Conservation (phyloP, 2,329 filamentous ascomycete genomes). For the Daldinia eschscholtzii region DNA sequence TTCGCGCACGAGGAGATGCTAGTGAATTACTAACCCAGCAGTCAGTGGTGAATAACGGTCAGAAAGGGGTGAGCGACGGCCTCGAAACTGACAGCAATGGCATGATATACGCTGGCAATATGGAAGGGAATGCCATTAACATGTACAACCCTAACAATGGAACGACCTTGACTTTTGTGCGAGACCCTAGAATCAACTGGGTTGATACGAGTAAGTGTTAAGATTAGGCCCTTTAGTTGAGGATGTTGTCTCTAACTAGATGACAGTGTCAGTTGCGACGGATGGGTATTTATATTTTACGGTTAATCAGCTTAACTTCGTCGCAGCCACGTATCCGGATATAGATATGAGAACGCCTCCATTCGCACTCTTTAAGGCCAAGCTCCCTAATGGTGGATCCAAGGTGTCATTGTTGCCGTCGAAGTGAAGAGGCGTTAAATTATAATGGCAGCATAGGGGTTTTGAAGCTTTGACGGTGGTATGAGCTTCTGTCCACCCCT, state of each 20-base stretch:
- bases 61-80: slow-evolving; percentile 65
- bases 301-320: slow-evolving; percentile 60
- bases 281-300: slow-evolving; percentile 67
- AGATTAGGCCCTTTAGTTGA: not conserved
- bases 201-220: slow-evolving; percentile 58
- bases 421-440: not conserved
- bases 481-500: not conserved
- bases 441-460: not conserved
- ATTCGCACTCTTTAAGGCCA: slow-evolving; percentile 47
- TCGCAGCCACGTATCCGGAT: slow-evolving; percentile 28
- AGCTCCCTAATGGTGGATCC: slow-evolving; percentile 44
- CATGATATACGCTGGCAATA: slow-evolving; percentile 62
- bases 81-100: slow-evolving; percentile 65
- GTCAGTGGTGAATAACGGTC: slow-evolving; percentile 57
- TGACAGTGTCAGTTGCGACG: slow-evolving; percentile 54
- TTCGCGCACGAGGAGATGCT: slow-evolving; percentile 55
- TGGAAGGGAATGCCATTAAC: slow-evolving; percentile 62
- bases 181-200: slow-evolving; percentile 60
- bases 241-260: slow-evolving; percentile 7
- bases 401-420: slow-evolving; percentile 39
- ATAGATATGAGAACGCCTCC: slow-evolving; percentile 42
- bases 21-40: slow-evolving; percentile 60
- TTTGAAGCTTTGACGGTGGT: slow-evolving; percentile 5
- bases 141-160: slow-evolving; percentile 58
- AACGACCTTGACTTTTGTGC: slow-evolving; percentile 57